Evolutionary conservation across 176 grass and related monocot species (phyloP).

Genomic region (Panicum miliaceum): DNA sequence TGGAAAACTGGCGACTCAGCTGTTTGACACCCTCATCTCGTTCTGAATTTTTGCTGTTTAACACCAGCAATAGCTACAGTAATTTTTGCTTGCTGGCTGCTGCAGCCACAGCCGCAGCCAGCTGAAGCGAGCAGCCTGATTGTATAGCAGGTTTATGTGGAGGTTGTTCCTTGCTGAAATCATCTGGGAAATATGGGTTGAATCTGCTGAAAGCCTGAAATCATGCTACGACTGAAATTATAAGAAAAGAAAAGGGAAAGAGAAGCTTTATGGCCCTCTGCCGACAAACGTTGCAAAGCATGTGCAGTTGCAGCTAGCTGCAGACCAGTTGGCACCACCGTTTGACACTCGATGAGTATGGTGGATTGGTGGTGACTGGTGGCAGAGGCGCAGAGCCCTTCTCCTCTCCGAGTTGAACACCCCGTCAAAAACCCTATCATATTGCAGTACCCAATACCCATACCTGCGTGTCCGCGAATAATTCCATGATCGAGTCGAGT

Average conservation of each 20-base stretch:
- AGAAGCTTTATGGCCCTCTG: neutral
- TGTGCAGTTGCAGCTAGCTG: neutral
- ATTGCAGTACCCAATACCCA: neutral
- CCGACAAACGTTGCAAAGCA: neutral
- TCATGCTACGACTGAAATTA: neutral
- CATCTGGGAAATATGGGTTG: neutral
- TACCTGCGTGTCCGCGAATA: neutral
- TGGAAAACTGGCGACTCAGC: neutral
- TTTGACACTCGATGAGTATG: neutral
- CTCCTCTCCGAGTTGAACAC: neutral
- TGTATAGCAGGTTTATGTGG: neutral
- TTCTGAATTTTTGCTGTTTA: neutral
- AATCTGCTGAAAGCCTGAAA: neutral
- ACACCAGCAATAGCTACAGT: too few relatives aligned
- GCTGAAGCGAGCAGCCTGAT: too few relatives aligned
- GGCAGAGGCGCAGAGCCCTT: too few relatives aligned
- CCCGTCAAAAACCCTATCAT: neutral
- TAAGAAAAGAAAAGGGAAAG: neutral
- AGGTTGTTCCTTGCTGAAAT: neutral
- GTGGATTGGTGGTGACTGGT: too few relatives aligned
- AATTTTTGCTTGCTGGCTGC: too few relatives aligned
- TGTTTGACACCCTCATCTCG: neutral
- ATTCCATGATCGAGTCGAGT: slow-evolving; percentile 1
- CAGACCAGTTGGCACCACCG: neutral
- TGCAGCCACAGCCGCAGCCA: too few relatives aligned